Percentiles rank a stretch among this genome's conserved stretches.
Evolutionary conservation across 352 stramenopile genomes (phyloP).

Genomic region (Pythium volutum): DNA sequence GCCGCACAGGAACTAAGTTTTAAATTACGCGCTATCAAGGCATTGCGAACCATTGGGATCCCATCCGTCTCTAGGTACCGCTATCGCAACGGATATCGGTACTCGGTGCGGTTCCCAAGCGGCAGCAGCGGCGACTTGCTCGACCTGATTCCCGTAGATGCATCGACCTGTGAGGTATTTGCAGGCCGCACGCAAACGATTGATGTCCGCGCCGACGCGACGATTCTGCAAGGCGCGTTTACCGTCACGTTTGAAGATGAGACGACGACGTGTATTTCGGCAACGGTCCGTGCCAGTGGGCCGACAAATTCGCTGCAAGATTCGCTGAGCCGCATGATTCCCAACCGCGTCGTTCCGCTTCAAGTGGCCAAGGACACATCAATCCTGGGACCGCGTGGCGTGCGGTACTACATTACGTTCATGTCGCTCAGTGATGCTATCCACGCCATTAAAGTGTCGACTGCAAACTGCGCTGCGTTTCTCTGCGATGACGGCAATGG

Average conservation of each 20-base stretch:
- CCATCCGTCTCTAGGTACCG: slow-evolving; percentile 22
- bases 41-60: slow-evolving; percentile 60
- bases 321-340: slow-evolving; percentile 34
- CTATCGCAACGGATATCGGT: slow-evolving; percentile 48
- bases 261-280: slow-evolving; percentile 40
- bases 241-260: slow-evolving; percentile 37
- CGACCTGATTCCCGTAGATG: slow-evolving; percentile 42
- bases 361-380: slow-evolving; percentile 47
- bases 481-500: slow-evolving; percentile 42
- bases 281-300: slow-evolving; percentile 39
- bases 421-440: slow-evolving; percentile 34
- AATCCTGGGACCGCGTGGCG: slow-evolving; percentile 24
- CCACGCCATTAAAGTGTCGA: slow-evolving; percentile 28
- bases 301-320: slow-evolving; percentile 35
- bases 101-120: slow-evolving; percentile 37
- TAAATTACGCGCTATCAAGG: slow-evolving; percentile 37
- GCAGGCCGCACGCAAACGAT: slow-evolving; percentile 59
- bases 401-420: slow-evolving; percentile 53
- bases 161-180: slow-evolving; percentile 32
- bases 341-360: slow-evolving; percentile 36
- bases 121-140: slow-evolving; percentile 49
- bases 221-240: slow-evolving; percentile 50
- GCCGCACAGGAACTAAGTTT: slow-evolving; percentile 38
- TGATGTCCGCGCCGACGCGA: slow-evolving; percentile 37
- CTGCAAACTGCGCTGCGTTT: slow-evolving; percentile 42